Conservation (phyloP, 768 basidiomycete species). For the Lentinula aciculospora region DNA sequence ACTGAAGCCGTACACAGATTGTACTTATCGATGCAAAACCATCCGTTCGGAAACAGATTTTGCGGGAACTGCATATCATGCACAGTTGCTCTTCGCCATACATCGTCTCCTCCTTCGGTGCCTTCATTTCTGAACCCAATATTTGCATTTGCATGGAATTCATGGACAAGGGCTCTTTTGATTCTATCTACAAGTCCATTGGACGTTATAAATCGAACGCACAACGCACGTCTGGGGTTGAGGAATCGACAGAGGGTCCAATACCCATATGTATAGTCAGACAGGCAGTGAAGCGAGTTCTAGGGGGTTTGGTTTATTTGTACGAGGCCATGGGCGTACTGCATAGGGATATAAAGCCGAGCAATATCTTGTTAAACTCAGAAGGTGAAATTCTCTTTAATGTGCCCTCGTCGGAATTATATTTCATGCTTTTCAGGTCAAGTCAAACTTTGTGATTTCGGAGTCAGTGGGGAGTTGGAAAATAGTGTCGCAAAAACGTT, state of each 20-base stretch:
- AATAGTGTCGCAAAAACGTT: constrained; percentile 99
- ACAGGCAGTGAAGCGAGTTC: constrained; percentile 86
- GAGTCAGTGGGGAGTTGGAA: constrained; percentile 97
- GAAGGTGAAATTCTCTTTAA: constrained; percentile 53
- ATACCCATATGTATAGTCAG: constrained; percentile 92
- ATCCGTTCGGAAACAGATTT: constrained; percentile 92
- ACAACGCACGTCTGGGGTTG: not conserved
- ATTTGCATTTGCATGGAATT: constrained; percentile 99
- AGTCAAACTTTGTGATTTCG: constrained; percentile 99
- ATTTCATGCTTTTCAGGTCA: not conserved
- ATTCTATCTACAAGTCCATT: constrained; percentile 90
- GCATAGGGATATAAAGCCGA: constrained; percentile 70
- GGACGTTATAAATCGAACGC: not conserved
- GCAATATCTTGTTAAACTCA: constrained; percentile 94
- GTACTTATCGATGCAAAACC: constrained; percentile 97
- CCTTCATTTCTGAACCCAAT: constrained; percentile 94
- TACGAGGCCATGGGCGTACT: constrained; percentile 98
- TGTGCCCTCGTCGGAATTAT: not conserved
- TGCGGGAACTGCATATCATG: constrained; percentile 98
- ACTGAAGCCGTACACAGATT: constrained; percentile 44
- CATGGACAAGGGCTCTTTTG: constrained; percentile 91
- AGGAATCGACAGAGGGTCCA: constrained; percentile 47
- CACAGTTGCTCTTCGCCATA: constrained; percentile 90
- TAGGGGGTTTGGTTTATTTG: constrained; percentile 92
- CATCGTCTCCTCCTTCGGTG: constrained; percentile 97